These are phyloP conservation scores for Melanopsichium pennsylvanicum DNA, from an alignment of 1,284 basidiomycete species.

Conservation along the genomic window DNA sequence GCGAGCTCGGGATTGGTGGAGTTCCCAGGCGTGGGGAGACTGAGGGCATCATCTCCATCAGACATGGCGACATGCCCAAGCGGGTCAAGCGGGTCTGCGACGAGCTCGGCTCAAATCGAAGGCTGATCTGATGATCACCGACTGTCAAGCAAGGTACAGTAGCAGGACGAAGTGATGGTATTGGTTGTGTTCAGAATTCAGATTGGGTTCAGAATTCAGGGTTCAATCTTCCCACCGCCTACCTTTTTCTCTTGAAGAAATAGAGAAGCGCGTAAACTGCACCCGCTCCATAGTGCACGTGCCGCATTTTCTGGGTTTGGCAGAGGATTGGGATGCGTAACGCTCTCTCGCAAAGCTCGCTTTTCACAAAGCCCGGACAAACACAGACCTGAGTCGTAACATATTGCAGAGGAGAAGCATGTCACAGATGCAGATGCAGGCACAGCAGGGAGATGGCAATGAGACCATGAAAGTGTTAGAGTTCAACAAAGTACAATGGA, in stretches of 20 bases:
- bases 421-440: too few species aligned
- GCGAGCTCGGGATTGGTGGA: slow-evolving; percentile 9
- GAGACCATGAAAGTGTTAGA: slow-evolving; percentile 9
- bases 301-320: background rate
- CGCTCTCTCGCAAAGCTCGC: too few species aligned
- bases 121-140: too few species aligned
- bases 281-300: slow-evolving; percentile 3
- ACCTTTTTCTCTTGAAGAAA: background rate
- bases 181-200: background rate
- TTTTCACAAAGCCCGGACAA: too few species aligned
- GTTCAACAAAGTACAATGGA: slow-evolving; percentile 31
- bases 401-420: too few species aligned
- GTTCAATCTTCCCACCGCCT: background rate
- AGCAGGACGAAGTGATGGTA: slow-evolving; percentile 1
- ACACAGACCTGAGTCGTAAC: too few species aligned
- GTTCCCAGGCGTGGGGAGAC: slow-evolving; percentile 16
- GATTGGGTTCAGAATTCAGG: background rate
- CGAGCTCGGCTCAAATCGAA: too few species aligned
- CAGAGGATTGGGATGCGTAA: too few species aligned
- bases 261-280: slow-evolving; percentile 19
- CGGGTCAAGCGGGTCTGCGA: too few species aligned
- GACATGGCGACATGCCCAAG: slow-evolving; percentile 10
- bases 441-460: background rate
- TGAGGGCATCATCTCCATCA: slow-evolving; percentile 1
- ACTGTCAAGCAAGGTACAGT: too few species aligned